Percentiles rank a stretch among this genome's conserved stretches.
These are phyloP conservation scores for Protea cynaroides DNA, from an alignment of 164 flowering plant genomes.

Conservation along the genomic window DNA sequence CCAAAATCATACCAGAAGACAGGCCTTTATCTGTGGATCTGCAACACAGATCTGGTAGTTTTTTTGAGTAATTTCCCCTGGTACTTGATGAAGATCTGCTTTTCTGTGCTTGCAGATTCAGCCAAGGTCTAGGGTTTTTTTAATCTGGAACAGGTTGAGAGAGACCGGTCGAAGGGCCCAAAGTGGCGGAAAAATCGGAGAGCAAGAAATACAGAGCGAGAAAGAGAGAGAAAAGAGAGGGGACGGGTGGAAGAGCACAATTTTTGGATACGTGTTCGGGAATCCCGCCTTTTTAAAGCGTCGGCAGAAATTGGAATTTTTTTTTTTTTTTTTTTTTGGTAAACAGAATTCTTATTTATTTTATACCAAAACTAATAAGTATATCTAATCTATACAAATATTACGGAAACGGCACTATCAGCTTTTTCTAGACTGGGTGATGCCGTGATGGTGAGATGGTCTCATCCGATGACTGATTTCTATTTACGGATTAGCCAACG, in stretches of 20 bases:
- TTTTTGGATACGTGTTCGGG: constrained; percentile 11
- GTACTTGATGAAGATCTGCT: neutral
- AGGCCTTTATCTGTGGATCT: constrained; percentile 4
- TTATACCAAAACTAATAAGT: too few species aligned
- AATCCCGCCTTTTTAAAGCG: too few species aligned
- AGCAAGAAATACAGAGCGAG: constrained; percentile 8
- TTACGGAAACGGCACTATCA: too few species aligned
- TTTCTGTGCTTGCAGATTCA: neutral
- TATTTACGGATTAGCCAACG: too few species aligned
- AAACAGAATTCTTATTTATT: too few species aligned
- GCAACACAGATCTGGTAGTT: constrained; percentile 7
- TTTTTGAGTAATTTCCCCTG: neutral
- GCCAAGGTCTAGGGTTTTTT: neutral
- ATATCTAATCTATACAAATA: too few species aligned
- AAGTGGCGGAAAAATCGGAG: constrained; percentile 12
- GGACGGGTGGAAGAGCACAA: constrained; percentile 39
- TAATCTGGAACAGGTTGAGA: neutral
- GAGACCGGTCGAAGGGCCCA: constrained; percentile 3
- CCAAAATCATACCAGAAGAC: constrained; percentile 23
- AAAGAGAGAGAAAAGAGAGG: too few species aligned
- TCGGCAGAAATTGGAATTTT: too few species aligned
- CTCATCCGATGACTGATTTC: too few species aligned
- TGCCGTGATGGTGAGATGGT: too few species aligned
- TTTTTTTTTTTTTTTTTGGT: too few species aligned
- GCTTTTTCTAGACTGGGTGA: too few species aligned